phyloP scores from a whole-genome alignment of 768 basidiomycete genomes.

The Psilocybe azurescens region DNA sequence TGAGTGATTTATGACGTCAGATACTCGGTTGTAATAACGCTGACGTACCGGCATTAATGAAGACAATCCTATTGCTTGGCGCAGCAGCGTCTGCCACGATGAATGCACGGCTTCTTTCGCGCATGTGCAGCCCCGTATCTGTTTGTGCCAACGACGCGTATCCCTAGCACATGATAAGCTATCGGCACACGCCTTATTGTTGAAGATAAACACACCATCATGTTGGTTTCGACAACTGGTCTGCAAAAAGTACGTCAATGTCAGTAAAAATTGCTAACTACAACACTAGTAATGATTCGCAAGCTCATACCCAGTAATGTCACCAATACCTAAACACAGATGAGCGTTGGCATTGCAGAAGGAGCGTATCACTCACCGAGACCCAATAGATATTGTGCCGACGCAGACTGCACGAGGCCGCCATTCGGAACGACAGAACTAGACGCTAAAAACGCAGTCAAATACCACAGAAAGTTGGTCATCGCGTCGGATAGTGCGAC shows the following conservation, averaged over 20 bases:
- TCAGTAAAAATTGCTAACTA: background rate
- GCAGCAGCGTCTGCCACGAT: conserved; percentile 68
- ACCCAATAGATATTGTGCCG: conserved; percentile 59
- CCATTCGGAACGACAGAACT: conserved; percentile 34
- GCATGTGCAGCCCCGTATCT: conserved; percentile 79
- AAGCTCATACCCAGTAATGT: conserved; percentile 68
- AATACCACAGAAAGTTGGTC: conserved; percentile 44
- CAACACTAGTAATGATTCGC: background rate
- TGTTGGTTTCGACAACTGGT: conserved; percentile 82
- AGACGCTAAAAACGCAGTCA: conserved; percentile 48
- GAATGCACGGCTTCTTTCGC: conserved; percentile 78
- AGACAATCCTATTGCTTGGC: conserved; percentile 66
- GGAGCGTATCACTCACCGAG: conserved; percentile 47
- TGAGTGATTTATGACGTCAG: background rate
- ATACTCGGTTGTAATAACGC: background rate
- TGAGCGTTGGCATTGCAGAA: conserved; percentile 1
- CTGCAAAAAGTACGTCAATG: conserved; percentile 35
- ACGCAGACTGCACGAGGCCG: conserved; percentile 34
- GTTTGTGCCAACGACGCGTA: conserved; percentile 70
- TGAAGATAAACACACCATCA: conserved; percentile 60
- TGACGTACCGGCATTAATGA: conserved; percentile 72
- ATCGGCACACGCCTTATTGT: background rate
- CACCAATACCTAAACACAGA: conserved; percentile 58
- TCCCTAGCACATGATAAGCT: conserved; percentile 47
- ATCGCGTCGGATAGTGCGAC: conserved; percentile 42